Evolutionary conservation across 169 alveolate species (phyloP).

Genomic region (Miamiensis avidus): DNA sequence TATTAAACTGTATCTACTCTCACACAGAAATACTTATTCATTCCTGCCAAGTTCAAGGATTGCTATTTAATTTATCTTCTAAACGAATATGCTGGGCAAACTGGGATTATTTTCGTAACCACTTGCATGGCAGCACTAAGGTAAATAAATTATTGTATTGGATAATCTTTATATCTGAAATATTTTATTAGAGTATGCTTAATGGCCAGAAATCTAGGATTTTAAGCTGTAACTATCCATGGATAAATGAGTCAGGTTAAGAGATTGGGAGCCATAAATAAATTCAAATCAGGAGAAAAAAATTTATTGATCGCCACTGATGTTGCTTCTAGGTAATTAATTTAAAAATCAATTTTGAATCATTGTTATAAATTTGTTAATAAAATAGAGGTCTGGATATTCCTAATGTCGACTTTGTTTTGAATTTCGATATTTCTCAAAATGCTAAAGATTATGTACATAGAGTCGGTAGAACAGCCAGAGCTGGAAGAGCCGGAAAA

Average conservation of each 20-base stretch:
- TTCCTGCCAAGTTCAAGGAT: conserved; percentile 95
- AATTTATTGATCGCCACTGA: conserved; percentile 96
- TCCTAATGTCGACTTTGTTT: conserved; percentile 95
- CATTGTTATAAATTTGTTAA: conserved; percentile 7
- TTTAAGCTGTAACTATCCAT: conserved; percentile 92
- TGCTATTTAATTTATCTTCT: conserved; percentile 90
- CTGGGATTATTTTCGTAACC: conserved; percentile 93
- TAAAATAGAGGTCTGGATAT: conserved; percentile 96
- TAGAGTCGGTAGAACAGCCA: conserved; percentile 99
- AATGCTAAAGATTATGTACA: conserved; percentile 96
- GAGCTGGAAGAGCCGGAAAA: conserved; percentile 98
- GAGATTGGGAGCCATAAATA: conserved; percentile 93
- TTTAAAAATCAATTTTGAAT: conserved; percentile 26
- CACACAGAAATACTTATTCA: conserved; percentile 91
- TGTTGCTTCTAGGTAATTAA: conserved; percentile 92
- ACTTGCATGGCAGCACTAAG: conserved; percentile 89
- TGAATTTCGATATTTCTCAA: conserved; percentile 97
- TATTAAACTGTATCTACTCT: conserved; percentile 87
- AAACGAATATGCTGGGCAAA: conserved; percentile 80
- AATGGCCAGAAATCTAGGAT: conserved; percentile 88
- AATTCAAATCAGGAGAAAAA: conserved; percentile 91
- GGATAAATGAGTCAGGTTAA: conserved; percentile 96
- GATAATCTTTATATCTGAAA: too few species aligned
- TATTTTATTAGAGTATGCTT: conserved; percentile 82
- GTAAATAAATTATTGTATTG: conserved; percentile 10